Conservation (phyloP, 192 early-diverging fungal species). For the Dispira simplex region DNA sequence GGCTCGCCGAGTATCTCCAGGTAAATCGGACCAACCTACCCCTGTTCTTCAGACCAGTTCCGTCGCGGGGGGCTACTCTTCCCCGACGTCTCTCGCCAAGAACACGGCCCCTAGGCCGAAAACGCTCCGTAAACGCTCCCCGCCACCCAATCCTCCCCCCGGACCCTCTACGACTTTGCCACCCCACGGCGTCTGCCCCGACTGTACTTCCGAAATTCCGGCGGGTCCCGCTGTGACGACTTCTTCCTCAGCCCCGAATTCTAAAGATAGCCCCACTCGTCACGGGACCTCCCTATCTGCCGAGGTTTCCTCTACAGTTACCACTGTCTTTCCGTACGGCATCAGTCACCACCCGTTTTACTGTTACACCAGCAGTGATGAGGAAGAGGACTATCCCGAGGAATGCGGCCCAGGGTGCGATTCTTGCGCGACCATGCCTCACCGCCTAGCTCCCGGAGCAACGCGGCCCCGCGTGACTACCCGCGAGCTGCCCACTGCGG, state of each 20-base stretch:
- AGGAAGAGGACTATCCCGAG: background rate
- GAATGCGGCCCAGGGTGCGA: background rate
- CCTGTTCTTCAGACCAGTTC: too few species aligned
- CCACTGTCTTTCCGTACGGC: background rate
- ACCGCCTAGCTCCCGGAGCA: background rate
- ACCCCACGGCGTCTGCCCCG: too few species aligned
- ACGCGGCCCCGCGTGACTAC: background rate
- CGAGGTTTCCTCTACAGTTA: background rate
- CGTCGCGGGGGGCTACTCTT: background rate
- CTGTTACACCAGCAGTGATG: background rate
- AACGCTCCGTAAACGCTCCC: background rate
- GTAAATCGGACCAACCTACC: too few species aligned
- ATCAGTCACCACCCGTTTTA: background rate
- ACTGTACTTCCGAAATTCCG: too few species aligned
- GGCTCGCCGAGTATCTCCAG: background rate
- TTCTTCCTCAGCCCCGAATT: too few species aligned
- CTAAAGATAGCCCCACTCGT: too few species aligned
- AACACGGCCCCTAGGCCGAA: background rate
- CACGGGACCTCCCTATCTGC: background rate
- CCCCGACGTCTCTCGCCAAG: background rate
- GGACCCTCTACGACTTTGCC: too few species aligned
- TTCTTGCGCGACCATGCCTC: background rate
- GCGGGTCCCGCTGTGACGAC: too few species aligned
- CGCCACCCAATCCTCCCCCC: too few species aligned
- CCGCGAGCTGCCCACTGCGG: background rate